Conservation (phyloP, 2,329 filamentous ascomycete genomes). For the Gnomoniopsis sp. region DNA sequence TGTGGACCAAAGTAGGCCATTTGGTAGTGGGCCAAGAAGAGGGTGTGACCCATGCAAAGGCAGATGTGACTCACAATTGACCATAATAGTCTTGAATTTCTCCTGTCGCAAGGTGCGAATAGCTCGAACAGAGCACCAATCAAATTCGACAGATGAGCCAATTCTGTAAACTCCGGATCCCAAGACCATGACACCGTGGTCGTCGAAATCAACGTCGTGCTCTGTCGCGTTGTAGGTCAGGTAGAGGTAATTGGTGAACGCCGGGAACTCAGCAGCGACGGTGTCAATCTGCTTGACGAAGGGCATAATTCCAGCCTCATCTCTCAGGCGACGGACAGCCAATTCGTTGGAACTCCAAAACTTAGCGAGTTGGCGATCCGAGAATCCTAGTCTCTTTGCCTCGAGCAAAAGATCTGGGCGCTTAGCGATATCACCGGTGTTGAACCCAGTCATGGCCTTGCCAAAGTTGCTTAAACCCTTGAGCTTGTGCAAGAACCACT, state of each 20-base stretch:
- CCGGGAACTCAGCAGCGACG: constrained; percentile 93
- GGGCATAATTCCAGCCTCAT: constrained; percentile 83
- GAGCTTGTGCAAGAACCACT: constrained; percentile 93
- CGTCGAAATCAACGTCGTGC: constrained; percentile 78
- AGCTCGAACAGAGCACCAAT: constrained; percentile 96
- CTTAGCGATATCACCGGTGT: constrained; percentile 60
- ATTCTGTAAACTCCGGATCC: constrained; percentile 97
- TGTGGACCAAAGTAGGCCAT: constrained; percentile 18
- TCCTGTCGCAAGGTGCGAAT: constrained; percentile 84
- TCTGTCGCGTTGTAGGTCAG: constrained; percentile 91
- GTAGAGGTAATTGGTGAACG: constrained; percentile 93
- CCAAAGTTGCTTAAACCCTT: constrained; percentile 89
- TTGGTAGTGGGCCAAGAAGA: constrained; percentile 2
- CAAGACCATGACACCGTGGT: constrained; percentile 93
- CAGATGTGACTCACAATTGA: constrained; percentile 50
- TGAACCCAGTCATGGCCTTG: constrained; percentile 70
- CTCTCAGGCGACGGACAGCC: constrained; percentile 75
- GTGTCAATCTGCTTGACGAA: constrained; percentile 99
- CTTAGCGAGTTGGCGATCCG: constrained; percentile 86
- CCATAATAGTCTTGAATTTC: constrained; percentile 93
- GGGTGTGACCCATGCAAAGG: neutral
- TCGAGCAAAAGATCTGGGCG: constrained; percentile 67
- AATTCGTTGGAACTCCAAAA: constrained; percentile 96
- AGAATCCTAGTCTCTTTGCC: constrained; percentile 93
- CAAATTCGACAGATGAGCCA: constrained; percentile 96